phyloP scores from a whole-genome alignment of 2,329 filamentous ascomycete genomes.

The Neofusicoccum ribis region DNA sequence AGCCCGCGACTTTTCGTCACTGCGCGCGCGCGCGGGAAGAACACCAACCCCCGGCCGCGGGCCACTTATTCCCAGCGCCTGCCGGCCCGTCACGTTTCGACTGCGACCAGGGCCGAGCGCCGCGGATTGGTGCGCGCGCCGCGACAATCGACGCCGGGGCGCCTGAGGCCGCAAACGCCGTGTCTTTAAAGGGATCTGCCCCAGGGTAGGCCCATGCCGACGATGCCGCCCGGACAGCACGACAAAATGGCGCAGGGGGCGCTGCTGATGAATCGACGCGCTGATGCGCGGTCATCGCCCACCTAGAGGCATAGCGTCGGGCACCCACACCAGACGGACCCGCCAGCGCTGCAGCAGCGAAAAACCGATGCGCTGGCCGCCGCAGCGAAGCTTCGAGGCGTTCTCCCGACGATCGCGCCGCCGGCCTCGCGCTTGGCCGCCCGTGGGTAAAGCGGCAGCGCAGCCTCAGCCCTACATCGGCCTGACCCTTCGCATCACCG shows the following conservation, averaged over 20 bases:
- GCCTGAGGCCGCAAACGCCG: constrained; percentile 2
- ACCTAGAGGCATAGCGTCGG: not conserved
- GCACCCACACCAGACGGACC: not conserved
- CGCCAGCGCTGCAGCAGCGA: not conserved
- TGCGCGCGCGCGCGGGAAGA: constrained; percentile 1
- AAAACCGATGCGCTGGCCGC: constrained; percentile 4
- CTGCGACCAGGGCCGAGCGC: not conserved
- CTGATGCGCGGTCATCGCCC: constrained; percentile 7
- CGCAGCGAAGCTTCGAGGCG: constrained; percentile 7
- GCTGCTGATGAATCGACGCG: constrained; percentile 10
- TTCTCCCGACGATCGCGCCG: not conserved
- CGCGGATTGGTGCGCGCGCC: constrained; percentile 3
- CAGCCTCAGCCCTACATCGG: too few species aligned
- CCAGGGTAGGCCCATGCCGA: constrained; percentile 6
- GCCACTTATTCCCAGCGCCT: constrained; percentile 10
- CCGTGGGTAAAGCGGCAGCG: not conserved
- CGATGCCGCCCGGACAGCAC: not conserved
- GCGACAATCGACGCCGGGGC: constrained; percentile 14
- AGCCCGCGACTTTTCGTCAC: constrained; percentile 8
- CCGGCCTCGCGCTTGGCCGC: too few species aligned
- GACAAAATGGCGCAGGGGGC: constrained; percentile 19
- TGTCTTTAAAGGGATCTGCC: not conserved
- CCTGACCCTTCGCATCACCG: too few species aligned
- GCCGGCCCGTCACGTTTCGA: not conserved
- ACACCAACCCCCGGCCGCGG: not conserved